A percentile compares a stretch with the other conserved stretches of the same genome.
These are phyloP conservation scores for Mortierella sp. DNA, from an alignment of 371 early-diverging fungal species.

Conservation along the genomic window DNA sequence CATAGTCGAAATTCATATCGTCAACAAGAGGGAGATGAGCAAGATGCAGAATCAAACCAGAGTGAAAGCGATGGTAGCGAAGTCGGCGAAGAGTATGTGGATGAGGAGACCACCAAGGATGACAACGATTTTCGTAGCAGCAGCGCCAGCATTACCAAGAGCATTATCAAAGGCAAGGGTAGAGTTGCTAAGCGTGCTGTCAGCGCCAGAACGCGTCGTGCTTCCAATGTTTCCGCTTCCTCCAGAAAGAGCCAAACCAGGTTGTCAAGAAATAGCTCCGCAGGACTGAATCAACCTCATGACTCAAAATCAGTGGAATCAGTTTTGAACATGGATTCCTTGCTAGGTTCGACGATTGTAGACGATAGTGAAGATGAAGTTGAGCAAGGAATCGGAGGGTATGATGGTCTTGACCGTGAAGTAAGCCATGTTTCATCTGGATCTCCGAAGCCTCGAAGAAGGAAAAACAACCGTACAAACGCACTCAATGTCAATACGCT, in stretches of 20 bases:
- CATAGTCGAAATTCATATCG: neutral
- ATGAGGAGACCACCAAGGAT: conserved; percentile 8
- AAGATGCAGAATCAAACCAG: neutral
- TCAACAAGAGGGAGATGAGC: neutral
- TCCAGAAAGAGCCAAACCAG: conserved; percentile 8
- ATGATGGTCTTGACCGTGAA: conserved; percentile 1
- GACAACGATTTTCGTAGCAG: neutral
- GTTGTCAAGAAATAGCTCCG: neutral
- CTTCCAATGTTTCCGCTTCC: neutral
- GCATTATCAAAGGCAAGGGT: conserved; percentile 13
- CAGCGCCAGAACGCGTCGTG: neutral
- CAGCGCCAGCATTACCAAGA: neutral
- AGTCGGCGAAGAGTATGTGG: conserved; percentile 7
- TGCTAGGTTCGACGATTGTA: neutral
- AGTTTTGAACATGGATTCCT: conserved; percentile 10
- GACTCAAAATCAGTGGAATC: conserved; percentile 25
- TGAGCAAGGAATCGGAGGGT: conserved; percentile 5
- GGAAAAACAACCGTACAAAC: conserved; percentile 8
- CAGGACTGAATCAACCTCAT: neutral
- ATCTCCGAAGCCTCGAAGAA: conserved; percentile 7
- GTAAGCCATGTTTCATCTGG: neutral
- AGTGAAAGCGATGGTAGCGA: neutral
- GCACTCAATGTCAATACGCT: conserved; percentile 4
- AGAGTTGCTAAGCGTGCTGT: conserved; percentile 9
- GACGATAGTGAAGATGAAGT: neutral